phyloP scores from a whole-genome alignment of 352 stramenopile genomes.

The Phytopythium chamaehyphon region DNA sequence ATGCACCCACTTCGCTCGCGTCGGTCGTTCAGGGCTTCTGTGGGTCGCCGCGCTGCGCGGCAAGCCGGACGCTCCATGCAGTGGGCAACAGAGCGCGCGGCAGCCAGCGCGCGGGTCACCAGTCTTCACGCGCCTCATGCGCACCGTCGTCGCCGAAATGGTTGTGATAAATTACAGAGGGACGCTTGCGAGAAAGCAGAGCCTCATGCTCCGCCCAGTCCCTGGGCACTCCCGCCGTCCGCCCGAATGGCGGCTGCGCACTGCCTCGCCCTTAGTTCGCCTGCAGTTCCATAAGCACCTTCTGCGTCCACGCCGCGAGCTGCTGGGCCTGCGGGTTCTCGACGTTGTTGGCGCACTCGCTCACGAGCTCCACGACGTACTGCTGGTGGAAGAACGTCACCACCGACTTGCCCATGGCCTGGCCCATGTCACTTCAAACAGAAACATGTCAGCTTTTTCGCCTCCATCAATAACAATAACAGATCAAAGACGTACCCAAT shows the following conservation, averaged over 20 bases:
- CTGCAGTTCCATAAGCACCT: slow-evolving; percentile 68
- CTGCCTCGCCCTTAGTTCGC: slow-evolving; percentile 23
- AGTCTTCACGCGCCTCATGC: slow-evolving; percentile 3
- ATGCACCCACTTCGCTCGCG: no score
- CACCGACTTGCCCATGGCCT: slow-evolving; percentile 68
- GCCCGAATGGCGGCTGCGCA: not conserved
- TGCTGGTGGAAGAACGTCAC: slow-evolving; percentile 56
- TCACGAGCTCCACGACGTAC: slow-evolving; percentile 72
- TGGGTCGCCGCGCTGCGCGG: not conserved
- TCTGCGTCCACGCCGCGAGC: slow-evolving; percentile 69
- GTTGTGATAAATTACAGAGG: slow-evolving; percentile 7
- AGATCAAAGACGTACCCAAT: slow-evolving; percentile 60
- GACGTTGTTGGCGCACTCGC: slow-evolving; percentile 57
- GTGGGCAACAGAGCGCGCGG: slow-evolving; percentile 3
- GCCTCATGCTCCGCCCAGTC: slow-evolving; percentile 4
- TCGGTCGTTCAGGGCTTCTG: no score
- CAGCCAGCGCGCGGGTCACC: slow-evolving; percentile 1
- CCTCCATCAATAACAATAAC: slow-evolving; percentile 9
- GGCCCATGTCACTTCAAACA: slow-evolving; percentile 67
- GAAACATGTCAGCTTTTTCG: no score
- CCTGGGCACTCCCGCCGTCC: not conserved
- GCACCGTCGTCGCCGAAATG: not conserved
- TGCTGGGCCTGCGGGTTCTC: slow-evolving; percentile 70
- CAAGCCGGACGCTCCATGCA: not conserved
- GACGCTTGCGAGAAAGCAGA: not conserved